Conservation (phyloP, 768 basidiomycete genomes). For the Infundibulicybe gibba region DNA sequence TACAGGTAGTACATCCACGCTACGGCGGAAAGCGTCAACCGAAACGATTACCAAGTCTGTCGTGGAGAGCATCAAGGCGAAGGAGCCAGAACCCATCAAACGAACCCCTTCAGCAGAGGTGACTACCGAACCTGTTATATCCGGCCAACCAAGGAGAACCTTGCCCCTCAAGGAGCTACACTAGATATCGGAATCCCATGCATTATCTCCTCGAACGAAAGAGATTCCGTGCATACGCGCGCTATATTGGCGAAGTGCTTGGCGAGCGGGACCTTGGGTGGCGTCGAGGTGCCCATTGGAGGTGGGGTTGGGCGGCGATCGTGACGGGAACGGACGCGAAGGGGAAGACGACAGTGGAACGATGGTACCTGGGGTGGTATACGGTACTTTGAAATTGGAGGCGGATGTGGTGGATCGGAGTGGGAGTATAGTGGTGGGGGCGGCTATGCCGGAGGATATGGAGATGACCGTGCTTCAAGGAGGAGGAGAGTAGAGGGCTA, state of each 20-base stretch:
- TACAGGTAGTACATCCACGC: conserved; percentile 36
- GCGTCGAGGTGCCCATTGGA: conserved; percentile 79
- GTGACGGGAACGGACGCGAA: conserved; percentile 18
- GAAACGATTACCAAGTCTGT: conserved; percentile 40
- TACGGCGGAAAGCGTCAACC: conserved; percentile 36
- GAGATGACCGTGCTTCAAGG: conserved; percentile 43
- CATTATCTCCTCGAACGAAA: conserved; percentile 79
- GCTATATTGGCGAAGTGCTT: conserved; percentile 84
- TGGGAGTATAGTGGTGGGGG: conserved; percentile 57
- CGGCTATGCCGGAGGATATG: conserved; percentile 7
- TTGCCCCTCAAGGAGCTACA: conserved; percentile 54
- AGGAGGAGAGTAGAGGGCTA: conserved; percentile 38
- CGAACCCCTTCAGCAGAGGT: background rate
- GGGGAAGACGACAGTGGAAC: conserved; percentile 65
- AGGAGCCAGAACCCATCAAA: background rate
- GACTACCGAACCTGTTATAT: background rate
- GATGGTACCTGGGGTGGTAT: conserved; percentile 83
- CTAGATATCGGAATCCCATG: conserved; percentile 88
- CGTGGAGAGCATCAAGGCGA: background rate
- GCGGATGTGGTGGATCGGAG: conserved; percentile 39
- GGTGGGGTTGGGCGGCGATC: conserved; percentile 46
- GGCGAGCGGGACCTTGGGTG: conserved; percentile 91
- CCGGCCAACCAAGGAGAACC: conserved; percentile 11
- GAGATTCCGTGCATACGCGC: conserved; percentile 81
- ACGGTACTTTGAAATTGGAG: conserved; percentile 78